Evolutionary conservation across 1,139 yeast genomes (phyloP), one percentile per base, ranked within the genome.

Genomic region (Magnusiomyces suaveolens): DNA sequence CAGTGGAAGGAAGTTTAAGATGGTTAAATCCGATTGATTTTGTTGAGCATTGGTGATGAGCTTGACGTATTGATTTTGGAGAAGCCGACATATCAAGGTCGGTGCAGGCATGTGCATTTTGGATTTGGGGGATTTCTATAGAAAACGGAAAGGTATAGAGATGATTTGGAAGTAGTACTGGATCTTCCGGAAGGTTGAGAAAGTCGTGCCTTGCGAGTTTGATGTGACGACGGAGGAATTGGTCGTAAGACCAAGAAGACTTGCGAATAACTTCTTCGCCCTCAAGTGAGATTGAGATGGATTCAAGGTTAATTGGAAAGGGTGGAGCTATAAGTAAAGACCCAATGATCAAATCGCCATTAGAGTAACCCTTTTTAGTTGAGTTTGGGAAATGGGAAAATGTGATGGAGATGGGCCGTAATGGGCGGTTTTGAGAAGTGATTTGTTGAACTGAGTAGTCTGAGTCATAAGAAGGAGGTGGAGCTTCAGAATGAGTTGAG

Each of bases 321-420:
- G 39, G 18, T 2, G 50, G 41, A 43, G 50, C 25, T 3, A 47
- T 25, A 14, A 33, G 23, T 16, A 47, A 26, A 8, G 43, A 33
- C n/a, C 50, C 50, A 24, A 47, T 20, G 18, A 47, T 23, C 16
- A 25, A 16, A 18, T 47, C 50, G 43, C 50, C 50, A 18, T 33
- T 36, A 8, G 16, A 18, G 18, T 20, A 47, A 23, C 32, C 16
- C 21, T 16, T 16, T 43, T 43, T 8, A 4, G 8, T 43, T 20
- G 43, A 21, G 2, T 47, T 33, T 16, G 39, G 20, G 18, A 47
- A 23, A 8, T 32, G 50, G n/a, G 18, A 16, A 38, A 38, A 47
- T 33, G 8, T 36, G 24, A 2, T 20, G 43, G 16, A 21, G 12
- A n/a, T 32, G 43, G n/a, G 50, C 23, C 43, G 41, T 18, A n/a